Base-by-base conservation (phyloP, 352 stramenopile genomes). In the Pythium brassicae region DNA sequence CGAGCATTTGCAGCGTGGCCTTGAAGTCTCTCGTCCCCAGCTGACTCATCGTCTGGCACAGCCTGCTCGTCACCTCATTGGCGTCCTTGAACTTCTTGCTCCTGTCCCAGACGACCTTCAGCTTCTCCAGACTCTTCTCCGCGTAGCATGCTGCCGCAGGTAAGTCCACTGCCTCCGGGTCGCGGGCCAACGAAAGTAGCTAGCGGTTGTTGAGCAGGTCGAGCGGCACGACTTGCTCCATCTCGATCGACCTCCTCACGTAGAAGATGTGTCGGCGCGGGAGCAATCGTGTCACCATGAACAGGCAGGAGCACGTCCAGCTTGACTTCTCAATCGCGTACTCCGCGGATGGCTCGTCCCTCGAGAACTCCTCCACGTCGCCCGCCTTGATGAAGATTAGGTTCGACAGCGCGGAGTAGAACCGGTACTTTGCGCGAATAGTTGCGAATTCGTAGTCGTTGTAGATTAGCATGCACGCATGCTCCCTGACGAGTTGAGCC, bases 281-380 rank as follows among this genome's bases (percentile, higher is more conserved):
- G 1, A 68, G 22, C 15, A 65, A 27, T 2, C 59, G 32, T 0
- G 55, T 65, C 3, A 25, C 29, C 56, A 63, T 61, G 22, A 68
- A 63, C n/a, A 63, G 23, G 39, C 64, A 65, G 1, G 44, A 68
- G 10, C 57, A 72, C 25, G 37, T 25, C 57, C 65, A 72, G 17
- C 19, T 40, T 0, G 17, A 14, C 27, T 60, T 60, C 14, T 59
- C 57, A 2, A 69, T 39, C 11, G 22, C 49, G n/a, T 64, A 64
- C 49, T 72, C 57, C 15, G 20, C 32, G 11, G 23, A 35, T 0
- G 53, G 37, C 25, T 69, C 61, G 40, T 69, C 62, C 4, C 57
- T 17, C 7, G 53, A 39, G 15, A 55, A 22, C 12, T 69, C 53
- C 0, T 46, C 37, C 10, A 26, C 7, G 2, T n/a, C 14, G 4